phyloP scores from a whole-genome alignment of 371 early-diverging fungal species.

The Mortierella sp. region DNA sequence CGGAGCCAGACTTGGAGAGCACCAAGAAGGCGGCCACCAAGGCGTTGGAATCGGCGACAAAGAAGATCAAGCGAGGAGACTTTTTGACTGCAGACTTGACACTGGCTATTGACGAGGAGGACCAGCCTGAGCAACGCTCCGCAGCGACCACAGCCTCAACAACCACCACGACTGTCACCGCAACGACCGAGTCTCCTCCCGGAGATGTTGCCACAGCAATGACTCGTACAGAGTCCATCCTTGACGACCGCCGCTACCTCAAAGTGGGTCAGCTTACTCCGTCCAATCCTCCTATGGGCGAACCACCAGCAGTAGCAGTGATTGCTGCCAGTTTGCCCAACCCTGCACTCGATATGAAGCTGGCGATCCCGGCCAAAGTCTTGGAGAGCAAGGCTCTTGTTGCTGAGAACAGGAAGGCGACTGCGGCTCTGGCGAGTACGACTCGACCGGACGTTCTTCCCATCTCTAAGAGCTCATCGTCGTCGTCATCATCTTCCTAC shows the following conservation, averaged over 20 bases:
- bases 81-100: constrained; percentile 28
- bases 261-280: constrained; percentile 42
- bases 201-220: constrained; percentile 26
- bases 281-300: constrained; percentile 47
- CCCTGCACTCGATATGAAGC: constrained; percentile 45
- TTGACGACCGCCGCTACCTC: constrained; percentile 48
- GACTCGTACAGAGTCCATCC: constrained; percentile 43
- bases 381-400: constrained; percentile 28
- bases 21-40: constrained; percentile 32
- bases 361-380: constrained; percentile 40
- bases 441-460: constrained; percentile 7
- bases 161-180: neutral
- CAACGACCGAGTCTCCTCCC: neutral
- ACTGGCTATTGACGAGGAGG: constrained; percentile 18
- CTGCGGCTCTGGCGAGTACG: neutral
- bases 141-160: neutral
- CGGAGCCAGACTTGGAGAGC: constrained; percentile 33
- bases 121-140: neutral
- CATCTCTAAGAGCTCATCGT: constrained; percentile 12
- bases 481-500: constrained; percentile 22
- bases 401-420: constrained; percentile 28
- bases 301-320: constrained; percentile 44
- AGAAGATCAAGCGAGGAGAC: constrained; percentile 36
- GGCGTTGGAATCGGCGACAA: constrained; percentile 25
- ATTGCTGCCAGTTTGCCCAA: constrained; percentile 53